A percentile compares a stretch with the other conserved stretches of the same genome.
Evolutionary conservation across 495 filamentous ascomycete genomes (phyloP).

Genomic region (Beverwykella pulmonaria): DNA sequence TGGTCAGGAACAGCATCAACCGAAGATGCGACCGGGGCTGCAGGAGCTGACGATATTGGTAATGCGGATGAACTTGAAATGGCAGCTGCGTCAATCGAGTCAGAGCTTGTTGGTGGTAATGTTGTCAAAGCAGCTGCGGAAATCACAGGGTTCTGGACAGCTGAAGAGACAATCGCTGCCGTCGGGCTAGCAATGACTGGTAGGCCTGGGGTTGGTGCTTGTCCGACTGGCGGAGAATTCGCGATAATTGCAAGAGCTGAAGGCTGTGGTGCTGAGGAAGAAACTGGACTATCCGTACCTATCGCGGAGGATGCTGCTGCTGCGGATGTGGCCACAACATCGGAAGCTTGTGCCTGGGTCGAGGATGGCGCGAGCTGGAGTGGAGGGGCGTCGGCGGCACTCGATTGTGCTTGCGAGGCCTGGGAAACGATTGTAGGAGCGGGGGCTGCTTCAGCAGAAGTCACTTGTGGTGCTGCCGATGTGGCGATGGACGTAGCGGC

Average conservation of each 20-base stretch:
- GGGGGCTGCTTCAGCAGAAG: slow-evolving; percentile 18
- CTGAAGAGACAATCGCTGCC: background rate
- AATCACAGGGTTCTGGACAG: background rate
- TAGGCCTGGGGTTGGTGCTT: slow-evolving; percentile 8
- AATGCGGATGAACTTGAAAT: slow-evolving; percentile 10
- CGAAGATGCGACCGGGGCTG: background rate
- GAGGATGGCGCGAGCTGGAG: background rate
- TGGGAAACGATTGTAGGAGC: slow-evolving; percentile 13
- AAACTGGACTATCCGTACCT: slow-evolving; percentile 32
- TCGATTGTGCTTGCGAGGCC: slow-evolving; percentile 18
- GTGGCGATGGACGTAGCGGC: slow-evolving; percentile 21
- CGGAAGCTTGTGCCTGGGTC: background rate
- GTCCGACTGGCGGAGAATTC: slow-evolving; percentile 19
- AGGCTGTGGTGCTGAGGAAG: slow-evolving; percentile 20
- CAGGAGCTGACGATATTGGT: background rate
- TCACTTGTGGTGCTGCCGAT: slow-evolving; percentile 15
- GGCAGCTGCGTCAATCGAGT: slow-evolving; percentile 25
- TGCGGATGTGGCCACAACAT: slow-evolving; percentile 4
- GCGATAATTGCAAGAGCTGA: slow-evolving; percentile 20
- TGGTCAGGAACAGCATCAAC: background rate
- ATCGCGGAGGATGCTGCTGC: slow-evolving; percentile 15
- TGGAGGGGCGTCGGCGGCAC: background rate
- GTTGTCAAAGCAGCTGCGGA: slow-evolving; percentile 10
- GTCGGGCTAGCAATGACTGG: background rate
- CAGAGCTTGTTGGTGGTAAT: slow-evolving; percentile 30